phyloP scores from a whole-genome alignment of 2,329 filamentous ascomycete genomes.

The Amauroascus niger region DNA sequence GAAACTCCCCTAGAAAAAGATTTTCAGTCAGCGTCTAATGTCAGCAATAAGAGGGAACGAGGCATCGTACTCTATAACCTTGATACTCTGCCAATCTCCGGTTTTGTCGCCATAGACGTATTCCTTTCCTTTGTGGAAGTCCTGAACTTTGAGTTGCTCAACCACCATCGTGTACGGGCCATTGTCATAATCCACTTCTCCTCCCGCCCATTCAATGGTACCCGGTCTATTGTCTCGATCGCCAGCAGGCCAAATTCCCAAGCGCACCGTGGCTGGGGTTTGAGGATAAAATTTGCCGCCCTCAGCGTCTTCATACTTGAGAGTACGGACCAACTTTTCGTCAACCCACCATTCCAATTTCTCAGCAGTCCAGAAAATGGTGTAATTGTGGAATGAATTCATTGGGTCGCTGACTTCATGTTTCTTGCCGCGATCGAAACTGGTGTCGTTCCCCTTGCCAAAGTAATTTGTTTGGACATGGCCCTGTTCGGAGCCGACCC shows the following conservation, averaged over 20 bases:
- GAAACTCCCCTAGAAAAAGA: slow-evolving; percentile 54
- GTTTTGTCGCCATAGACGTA: slow-evolving; percentile 56
- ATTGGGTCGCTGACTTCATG: slow-evolving; percentile 55
- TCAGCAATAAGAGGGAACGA: not conserved
- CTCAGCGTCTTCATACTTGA: slow-evolving; percentile 55
- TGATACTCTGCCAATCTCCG: slow-evolving; percentile 50
- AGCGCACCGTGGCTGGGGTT: slow-evolving; percentile 61
- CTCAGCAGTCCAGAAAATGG: slow-evolving; percentile 57
- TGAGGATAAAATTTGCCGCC: slow-evolving; percentile 58
- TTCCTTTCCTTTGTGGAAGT: slow-evolving; percentile 51
- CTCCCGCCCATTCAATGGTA: slow-evolving; percentile 18
- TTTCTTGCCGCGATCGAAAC: slow-evolving; percentile 76
- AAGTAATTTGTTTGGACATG: slow-evolving; percentile 81
- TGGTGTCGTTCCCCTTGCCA: slow-evolving; percentile 78
- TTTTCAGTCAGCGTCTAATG: not conserved
- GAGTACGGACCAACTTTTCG: slow-evolving; percentile 50
- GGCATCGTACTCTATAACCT: slow-evolving; percentile 51
- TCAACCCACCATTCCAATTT: slow-evolving; percentile 57
- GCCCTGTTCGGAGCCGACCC: slow-evolving; percentile 28
- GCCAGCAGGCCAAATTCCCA: slow-evolving; percentile 62
- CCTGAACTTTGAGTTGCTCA: slow-evolving; percentile 48
- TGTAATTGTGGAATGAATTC: slow-evolving; percentile 38
- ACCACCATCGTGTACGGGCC: slow-evolving; percentile 67
- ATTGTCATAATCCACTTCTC: slow-evolving; percentile 22
- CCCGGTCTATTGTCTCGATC: slow-evolving; percentile 28